Evolutionary conservation across 345 rosid species (phyloP), one percentile per base, ranked within the genome.

Genomic region (Hevea brasiliensis): DNA sequence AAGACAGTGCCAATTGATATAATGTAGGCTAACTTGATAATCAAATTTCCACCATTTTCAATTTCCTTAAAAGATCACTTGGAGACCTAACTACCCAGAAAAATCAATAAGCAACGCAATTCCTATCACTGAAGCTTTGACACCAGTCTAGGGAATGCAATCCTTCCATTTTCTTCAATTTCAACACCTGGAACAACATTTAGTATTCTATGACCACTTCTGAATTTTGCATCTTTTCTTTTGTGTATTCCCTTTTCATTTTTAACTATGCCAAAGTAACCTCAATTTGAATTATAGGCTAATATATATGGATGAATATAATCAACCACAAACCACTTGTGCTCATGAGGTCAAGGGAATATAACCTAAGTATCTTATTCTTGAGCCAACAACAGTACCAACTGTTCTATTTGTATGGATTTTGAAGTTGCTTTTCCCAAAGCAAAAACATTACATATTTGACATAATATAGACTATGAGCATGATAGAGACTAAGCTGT

Each of bases 351-450:
- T 27, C 61, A 17, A 62, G 13, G 40, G 53, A 15, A 44, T 47
- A 62, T 23, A 62, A 17, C 37, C 26, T 23, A 13, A 42, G 18
- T 3, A 20, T 12, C n/a, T 13, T 32, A 58, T 18, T 57, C 54
- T 58, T 24, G 21, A 60, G 56, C 63, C 73, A 57, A 20, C 40
- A 26, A 42, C 70, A 66, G 8, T 47, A 15, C 41, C 66, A n/a
- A n/a, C 18, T 40, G 14, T 65, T 37, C 14, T 17, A 66, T 47
- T 27, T 23, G 40, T 40, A 13, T 40, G 35, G 26, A 32, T 20
- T 27, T 58, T 27, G 10, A 60, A 14, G 41, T 44, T 58, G 65
- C 27, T 45, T 32, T 26, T 29, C 54, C 27, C 17, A 29, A 59
- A 63, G 44, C 29, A 58, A 45, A 59, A 32, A 71, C 27, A 71